These are phyloP conservation scores for Mycena capillaripes DNA, from an alignment of 768 basidiomycete genomes.

Conservation along the genomic window DNA sequence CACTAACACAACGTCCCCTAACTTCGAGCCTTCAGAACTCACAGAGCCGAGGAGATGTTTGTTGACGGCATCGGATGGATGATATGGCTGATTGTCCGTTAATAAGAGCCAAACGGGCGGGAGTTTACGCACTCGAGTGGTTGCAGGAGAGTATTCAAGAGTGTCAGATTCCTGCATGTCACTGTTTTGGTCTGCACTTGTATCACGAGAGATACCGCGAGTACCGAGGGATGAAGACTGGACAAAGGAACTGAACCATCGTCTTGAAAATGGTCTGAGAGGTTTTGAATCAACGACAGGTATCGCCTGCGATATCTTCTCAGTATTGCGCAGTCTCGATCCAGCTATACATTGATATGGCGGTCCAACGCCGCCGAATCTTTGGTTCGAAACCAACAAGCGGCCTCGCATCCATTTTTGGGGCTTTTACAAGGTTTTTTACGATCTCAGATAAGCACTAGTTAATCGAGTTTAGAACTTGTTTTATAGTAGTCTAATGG, in stretches of 20 bases:
- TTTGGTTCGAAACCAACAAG: no score
- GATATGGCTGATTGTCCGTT: neutral
- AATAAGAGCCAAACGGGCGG: neutral
- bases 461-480: no score
- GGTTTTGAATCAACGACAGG: neutral
- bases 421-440: no score
- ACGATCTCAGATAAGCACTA: no score
- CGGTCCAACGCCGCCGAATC: no score
- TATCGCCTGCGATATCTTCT: neutral
- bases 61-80: neutral
- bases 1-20: no score
- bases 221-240: neutral
- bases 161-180: neutral
- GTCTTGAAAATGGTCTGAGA: neutral
- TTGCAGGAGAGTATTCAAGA: neutral
- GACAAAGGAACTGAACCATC: neutral
- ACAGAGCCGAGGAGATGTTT: neutral
- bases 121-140: neutral
- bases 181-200: neutral
- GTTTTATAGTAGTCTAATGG: no score
- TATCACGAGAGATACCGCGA: neutral
- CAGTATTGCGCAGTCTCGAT: no score
- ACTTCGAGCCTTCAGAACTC: neutral
- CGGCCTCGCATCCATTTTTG: no score
- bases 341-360: no score